A percentile compares a stretch with the other conserved stretches of the same genome.
These are phyloP conservation scores for Oxyria digyna DNA, from an alignment of 148 eudicot genomes.

Conservation along the genomic window DNA sequence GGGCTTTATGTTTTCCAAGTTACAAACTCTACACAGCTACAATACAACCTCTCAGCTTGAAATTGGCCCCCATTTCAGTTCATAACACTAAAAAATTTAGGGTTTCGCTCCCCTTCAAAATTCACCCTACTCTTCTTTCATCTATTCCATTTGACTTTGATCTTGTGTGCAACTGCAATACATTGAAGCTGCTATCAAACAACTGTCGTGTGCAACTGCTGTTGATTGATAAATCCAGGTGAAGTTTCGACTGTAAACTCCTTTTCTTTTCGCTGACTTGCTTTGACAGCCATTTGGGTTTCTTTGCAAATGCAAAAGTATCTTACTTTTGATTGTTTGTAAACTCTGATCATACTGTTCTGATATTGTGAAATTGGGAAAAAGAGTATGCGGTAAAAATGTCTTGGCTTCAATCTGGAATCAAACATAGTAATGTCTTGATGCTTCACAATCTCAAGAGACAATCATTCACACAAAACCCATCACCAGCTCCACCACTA, in stretches of 20 bases:
- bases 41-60: too few relatives aligned
- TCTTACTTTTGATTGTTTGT: not conserved
- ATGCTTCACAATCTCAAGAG: not conserved
- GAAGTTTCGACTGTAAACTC: not conserved
- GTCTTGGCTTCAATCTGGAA: constrained; percentile 3
- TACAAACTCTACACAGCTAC: too few relatives aligned
- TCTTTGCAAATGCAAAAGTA: not conserved
- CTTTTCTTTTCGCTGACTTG: not conserved
- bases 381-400: not conserved
- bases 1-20: too few relatives aligned
- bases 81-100: not conserved
- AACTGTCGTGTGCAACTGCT: not conserved
- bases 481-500: not conserved
- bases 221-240: not conserved
- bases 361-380: not conserved
- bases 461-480: not conserved
- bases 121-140: not conserved
- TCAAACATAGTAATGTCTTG: not conserved
- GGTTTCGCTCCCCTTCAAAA: not conserved
- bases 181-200: not conserved
- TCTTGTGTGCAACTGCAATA: not conserved
- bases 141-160: not conserved
- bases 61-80: not conserved
- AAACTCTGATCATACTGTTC: not conserved
- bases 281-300: not conserved